These are phyloP conservation scores for Pulicaria dysenterica DNA, from an alignment of 129 eudicot species.

Conservation along the genomic window DNA sequence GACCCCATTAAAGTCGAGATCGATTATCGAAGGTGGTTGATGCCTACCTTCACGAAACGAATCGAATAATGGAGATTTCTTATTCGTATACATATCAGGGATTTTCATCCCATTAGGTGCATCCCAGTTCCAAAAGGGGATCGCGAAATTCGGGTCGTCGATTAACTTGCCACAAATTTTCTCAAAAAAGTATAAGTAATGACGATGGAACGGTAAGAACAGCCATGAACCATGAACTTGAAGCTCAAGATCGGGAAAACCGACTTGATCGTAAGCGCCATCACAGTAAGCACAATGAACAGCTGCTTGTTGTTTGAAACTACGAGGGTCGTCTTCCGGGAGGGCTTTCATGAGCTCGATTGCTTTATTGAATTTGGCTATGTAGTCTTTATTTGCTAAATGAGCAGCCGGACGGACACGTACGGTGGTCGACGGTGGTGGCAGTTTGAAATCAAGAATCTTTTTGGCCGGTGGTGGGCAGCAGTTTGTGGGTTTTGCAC, in stretches of 20 bases:
- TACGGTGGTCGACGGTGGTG: conserved; percentile 24
- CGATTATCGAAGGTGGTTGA: conserved; percentile 46
- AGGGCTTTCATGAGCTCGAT: conserved; percentile 62
- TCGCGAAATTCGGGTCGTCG: conserved; percentile 47
- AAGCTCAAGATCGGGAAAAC: conserved; percentile 50
- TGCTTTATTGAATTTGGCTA: conserved; percentile 52
- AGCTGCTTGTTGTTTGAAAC: conserved; percentile 59
- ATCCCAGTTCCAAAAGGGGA: conserved; percentile 68
- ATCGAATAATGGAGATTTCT: conserved; percentile 48
- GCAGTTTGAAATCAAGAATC: conserved; percentile 42
- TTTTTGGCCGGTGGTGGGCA: conserved; percentile 56
- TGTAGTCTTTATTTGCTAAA: conserved; percentile 38
- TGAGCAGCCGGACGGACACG: conserved; percentile 61
- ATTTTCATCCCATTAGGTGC: conserved; percentile 53
- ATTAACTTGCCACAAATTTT: conserved; percentile 56
- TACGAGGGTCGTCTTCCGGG: conserved; percentile 58
- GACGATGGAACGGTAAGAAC: conserved; percentile 68
- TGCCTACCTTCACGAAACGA: conserved; percentile 36
- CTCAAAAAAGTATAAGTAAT: conserved; percentile 59
- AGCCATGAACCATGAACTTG: conserved; percentile 71
- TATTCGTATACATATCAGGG: conserved; percentile 48
- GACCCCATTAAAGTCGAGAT: conserved; percentile 43
- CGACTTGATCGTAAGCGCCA: conserved; percentile 56
- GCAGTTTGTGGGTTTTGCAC: conserved; percentile 45
- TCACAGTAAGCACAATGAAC: conserved; percentile 79